phyloP scores from a whole-genome alignment of 305 asterid species.

The Solanum chacoense region DNA sequence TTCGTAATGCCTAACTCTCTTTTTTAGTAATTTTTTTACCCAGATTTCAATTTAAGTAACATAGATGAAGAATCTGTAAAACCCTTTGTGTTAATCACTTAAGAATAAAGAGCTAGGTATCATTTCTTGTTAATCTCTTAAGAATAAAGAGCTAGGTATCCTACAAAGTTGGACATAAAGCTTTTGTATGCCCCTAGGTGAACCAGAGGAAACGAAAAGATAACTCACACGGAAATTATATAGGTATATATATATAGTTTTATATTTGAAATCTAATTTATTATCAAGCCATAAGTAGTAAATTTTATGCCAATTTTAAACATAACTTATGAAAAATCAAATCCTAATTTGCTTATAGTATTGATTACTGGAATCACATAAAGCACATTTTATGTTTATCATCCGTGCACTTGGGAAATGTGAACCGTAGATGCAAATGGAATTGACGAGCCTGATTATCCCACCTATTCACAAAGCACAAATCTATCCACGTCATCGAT shows the following conservation, averaged over 20 bases:
- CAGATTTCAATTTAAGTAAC: no score
- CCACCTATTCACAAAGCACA: not conserved
- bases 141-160: no score
- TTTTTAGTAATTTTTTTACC: no score
- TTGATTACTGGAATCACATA: not conserved
- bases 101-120: no score
- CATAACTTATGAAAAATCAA: not conserved
- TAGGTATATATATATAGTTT: not conserved
- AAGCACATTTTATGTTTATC: not conserved
- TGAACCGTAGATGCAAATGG: not conserved
- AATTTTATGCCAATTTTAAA: not conserved
- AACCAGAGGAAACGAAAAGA: not conserved
- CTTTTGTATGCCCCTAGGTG: fast-evolving
- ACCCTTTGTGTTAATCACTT: no score
- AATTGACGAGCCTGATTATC: not conserved
- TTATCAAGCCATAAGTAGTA: not conserved
- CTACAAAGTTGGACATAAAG: not conserved
- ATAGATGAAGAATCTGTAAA: no score
- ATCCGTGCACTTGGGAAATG: not conserved
- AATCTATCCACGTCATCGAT: constrained; percentile 9
- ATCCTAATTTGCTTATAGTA: not conserved
- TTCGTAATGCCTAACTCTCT: not conserved
- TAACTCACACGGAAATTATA: no score
- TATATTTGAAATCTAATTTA: not conserved
- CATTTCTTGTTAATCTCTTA: no score